A percentile compares a stretch with the other conserved stretches of the same genome.
Evolutionary conservation across 495 filamentous ascomycete species (phyloP).

Genomic region (Talaromyces nanjingensis): DNA sequence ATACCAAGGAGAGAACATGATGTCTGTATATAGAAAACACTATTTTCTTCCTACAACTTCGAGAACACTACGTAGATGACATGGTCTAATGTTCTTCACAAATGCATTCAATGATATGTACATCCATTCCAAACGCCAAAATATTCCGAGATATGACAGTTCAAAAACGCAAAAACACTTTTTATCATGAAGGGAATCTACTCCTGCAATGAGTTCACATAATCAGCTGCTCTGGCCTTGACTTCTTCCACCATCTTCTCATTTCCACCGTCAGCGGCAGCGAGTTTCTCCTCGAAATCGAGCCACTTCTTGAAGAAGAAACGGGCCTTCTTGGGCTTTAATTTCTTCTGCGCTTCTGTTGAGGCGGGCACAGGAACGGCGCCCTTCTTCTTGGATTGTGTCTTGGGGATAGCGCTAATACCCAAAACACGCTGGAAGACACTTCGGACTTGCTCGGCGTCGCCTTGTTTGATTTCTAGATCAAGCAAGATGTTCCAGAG

Average conservation of each 20-base stretch:
- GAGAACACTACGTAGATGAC: background rate
- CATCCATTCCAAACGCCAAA: background rate
- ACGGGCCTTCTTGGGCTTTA: constrained; percentile 67
- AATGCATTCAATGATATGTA: background rate
- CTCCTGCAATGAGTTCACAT: constrained; percentile 47
- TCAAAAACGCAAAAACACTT: constrained; percentile 8
- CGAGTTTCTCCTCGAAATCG: constrained; percentile 63
- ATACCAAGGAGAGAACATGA: background rate
- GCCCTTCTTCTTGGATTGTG: constrained; percentile 50
- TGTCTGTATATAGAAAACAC: too few species aligned
- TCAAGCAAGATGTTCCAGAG: constrained; percentile 89
- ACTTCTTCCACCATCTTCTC: constrained; percentile 65
- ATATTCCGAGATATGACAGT: background rate
- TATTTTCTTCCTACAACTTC: too few species aligned
- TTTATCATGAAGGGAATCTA: background rate
- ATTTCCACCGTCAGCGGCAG: constrained; percentile 45
- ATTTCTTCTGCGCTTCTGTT: constrained; percentile 26
- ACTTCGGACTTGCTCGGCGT: constrained; percentile 58
- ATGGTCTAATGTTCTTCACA: background rate
- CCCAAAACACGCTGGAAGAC: constrained; percentile 73
- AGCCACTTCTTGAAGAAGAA: constrained; percentile 82
- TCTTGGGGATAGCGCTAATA: constrained; percentile 11
- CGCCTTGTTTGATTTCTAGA: constrained; percentile 65
- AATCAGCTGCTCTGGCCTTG: constrained; percentile 67
- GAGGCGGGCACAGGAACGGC: constrained; percentile 9